Conservation (phyloP, 208 protist species). For the Leishmania arabica region DNA sequence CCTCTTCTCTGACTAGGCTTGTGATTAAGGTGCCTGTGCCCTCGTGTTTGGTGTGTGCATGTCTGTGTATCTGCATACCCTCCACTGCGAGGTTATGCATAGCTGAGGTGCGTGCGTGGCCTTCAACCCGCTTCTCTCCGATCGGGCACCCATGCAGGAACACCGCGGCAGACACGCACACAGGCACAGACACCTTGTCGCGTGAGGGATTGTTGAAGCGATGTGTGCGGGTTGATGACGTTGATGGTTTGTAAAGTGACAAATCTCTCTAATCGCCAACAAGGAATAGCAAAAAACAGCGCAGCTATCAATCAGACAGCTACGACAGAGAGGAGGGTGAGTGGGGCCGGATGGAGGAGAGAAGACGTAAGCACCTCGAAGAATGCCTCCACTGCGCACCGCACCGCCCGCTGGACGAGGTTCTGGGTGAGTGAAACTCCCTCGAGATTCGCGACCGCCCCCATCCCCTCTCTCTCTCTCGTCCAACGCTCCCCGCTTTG, state of each 20-base stretch:
- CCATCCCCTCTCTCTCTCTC: background rate
- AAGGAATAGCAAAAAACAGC: background rate
- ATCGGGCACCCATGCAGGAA: background rate
- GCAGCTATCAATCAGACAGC: background rate
- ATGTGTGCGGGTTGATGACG: background rate
- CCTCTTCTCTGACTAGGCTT: conserved; percentile 25
- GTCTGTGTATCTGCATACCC: background rate
- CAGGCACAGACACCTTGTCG: background rate
- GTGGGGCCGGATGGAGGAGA: background rate
- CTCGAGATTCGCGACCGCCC: background rate
- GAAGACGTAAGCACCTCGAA: background rate
- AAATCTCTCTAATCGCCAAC: background rate
- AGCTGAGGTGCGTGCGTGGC: background rate
- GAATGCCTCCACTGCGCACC: background rate
- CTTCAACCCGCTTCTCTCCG: background rate
- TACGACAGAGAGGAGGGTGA: background rate
- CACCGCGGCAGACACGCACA: background rate
- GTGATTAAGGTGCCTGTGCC: background rate
- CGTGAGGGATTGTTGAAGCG: background rate
- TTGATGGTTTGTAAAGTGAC: background rate
- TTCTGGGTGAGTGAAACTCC: background rate
- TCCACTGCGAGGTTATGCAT: background rate
- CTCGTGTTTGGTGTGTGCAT: background rate
- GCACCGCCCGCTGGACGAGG: background rate
- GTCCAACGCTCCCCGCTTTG: background rate